A percentile compares a stretch with the other conserved stretches of the same genome.
Evolutionary conservation across 805 yeast genomes (phyloP).

Genomic region (Spathaspora girioi): DNA sequence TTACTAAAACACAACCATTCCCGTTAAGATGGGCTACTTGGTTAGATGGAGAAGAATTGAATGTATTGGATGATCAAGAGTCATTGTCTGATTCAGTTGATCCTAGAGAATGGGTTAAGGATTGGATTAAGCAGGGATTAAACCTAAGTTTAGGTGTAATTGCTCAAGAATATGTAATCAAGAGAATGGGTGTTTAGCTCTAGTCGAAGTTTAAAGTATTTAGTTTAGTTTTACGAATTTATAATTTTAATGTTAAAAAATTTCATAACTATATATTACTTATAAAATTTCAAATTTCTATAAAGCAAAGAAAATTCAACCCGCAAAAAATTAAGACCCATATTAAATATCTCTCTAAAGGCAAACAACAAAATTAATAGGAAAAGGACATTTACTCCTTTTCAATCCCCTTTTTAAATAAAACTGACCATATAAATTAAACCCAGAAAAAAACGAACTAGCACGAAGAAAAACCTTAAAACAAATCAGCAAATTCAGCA

Average conservation of each 20-base stretch:
- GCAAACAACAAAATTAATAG: not conserved
- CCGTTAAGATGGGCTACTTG: slow-evolving; percentile 92
- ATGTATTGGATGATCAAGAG: slow-evolving; percentile 25
- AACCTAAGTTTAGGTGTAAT: slow-evolving; percentile 77
- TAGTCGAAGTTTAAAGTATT: not conserved
- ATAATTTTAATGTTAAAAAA: not conserved
- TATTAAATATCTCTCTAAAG: not conserved
- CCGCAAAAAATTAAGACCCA: not conserved
- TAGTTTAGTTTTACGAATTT: not conserved
- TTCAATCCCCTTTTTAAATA: not conserved
- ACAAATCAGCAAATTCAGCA: slow-evolving; percentile 44
- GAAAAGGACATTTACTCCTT: not conserved
- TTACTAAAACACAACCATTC: slow-evolving; percentile 82
- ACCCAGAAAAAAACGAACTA: not conserved
- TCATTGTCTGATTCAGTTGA: slow-evolving; percentile 22
- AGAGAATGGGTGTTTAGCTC: slow-evolving; percentile 73
- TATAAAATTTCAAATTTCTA: not conserved
- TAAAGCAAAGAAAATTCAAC: not conserved
- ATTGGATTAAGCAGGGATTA: slow-evolving; percentile 56
- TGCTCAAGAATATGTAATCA: slow-evolving; percentile 87
- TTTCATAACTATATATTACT: not conserved
- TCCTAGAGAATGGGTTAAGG: slow-evolving; percentile 42
- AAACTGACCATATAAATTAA: not conserved
- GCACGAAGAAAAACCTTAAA: slow-evolving; percentile 11
- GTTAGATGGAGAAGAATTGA: slow-evolving; percentile 54